A percentile compares a stretch with the other conserved stretches of the same genome.
phyloP scores from a whole-genome alignment of 768 basidiomycete species.

The Lepiota venenata region DNA sequence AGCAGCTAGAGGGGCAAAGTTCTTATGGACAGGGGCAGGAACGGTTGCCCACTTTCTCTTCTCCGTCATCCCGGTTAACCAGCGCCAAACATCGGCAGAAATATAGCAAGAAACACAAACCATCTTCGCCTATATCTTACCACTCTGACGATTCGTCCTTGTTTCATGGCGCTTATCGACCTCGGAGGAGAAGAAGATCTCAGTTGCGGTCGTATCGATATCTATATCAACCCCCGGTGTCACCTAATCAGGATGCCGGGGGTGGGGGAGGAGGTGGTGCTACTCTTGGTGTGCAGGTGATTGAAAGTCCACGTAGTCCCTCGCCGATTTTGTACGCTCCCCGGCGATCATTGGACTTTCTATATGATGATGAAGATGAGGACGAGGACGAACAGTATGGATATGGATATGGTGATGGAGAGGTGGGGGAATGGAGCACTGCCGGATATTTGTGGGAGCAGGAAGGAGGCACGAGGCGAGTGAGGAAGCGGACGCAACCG shows the following conservation, averaged over 20 bases:
- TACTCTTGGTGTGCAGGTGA: no score
- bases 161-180: neutral
- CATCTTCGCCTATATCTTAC: conserved; percentile 7
- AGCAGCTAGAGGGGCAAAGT: neutral
- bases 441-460: neutral
- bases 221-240: conserved; percentile 19
- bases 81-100: neutral
- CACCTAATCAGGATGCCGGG: neutral
- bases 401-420: neutral
- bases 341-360: neutral
- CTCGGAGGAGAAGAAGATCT: conserved; percentile 17
- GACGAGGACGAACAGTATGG: neutral
- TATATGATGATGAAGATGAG: conserved; percentile 1
- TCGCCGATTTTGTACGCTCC: conserved; percentile 6
- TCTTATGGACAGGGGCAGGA: no score
- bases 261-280: no score
- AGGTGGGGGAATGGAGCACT: neutral
- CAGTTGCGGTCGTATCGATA: conserved; percentile 24
- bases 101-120: neutral
- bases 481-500: conserved; percentile 5
- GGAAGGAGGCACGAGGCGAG: neutral
- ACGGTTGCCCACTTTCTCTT: no score
- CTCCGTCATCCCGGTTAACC: neutral
- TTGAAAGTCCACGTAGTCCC: neutral
- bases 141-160: conserved; percentile 10